A percentile compares a stretch with the other conserved stretches of the same genome.
Evolutionary conservation across 2,329 filamentous ascomycete genomes (phyloP).

Genomic region (Penicillium oxalicum): DNA sequence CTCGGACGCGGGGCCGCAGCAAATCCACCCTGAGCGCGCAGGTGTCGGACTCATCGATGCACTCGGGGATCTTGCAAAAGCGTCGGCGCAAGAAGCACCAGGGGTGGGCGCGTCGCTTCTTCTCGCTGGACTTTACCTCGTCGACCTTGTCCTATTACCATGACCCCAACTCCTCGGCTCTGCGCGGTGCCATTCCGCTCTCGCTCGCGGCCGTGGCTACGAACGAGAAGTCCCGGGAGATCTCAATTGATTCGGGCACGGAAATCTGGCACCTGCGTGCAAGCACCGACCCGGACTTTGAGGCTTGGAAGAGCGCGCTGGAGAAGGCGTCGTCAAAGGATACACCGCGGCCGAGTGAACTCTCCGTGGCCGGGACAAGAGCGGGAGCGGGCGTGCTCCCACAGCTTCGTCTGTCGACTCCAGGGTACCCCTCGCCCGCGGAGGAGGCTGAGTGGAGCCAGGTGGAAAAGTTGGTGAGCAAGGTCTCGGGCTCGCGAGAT

Average conservation of each 20-base stretch:
- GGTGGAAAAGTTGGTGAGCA: conserved; percentile 77
- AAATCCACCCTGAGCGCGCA: conserved; percentile 22
- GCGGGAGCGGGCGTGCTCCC: conserved; percentile 9
- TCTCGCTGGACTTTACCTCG: conserved; percentile 89
- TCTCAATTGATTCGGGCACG: conserved; percentile 92
- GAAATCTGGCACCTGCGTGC: conserved; percentile 95
- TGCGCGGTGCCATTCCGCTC: conserved; percentile 86
- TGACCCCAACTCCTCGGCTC: conserved; percentile 83
- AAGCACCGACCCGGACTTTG: conserved; percentile 75
- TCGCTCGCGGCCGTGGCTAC: conserved; percentile 86
- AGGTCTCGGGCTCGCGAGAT: conserved; percentile 81
- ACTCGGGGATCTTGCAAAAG: conserved; percentile 82
- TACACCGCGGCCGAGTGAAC: conserved; percentile 25
- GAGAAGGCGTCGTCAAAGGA: conserved; percentile 72
- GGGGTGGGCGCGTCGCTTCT: conserved; percentile 87
- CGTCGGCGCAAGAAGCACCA: conserved; percentile 88
- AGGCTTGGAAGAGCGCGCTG: conserved; percentile 77
- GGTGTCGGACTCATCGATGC: conserved; percentile 46
- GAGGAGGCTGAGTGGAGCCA: conserved; percentile 83
- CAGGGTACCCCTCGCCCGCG: conserved; percentile 32
- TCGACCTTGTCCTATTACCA: conserved; percentile 96
- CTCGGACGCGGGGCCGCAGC: conserved; percentile 26
- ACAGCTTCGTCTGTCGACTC: conserved; percentile 28
- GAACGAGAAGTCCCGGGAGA: conserved; percentile 81
- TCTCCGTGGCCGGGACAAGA: not conserved